phyloP scores from a whole-genome alignment of 2,329 filamentous ascomycete genomes.

The Sporothrix brunneoviolacea region DNA sequence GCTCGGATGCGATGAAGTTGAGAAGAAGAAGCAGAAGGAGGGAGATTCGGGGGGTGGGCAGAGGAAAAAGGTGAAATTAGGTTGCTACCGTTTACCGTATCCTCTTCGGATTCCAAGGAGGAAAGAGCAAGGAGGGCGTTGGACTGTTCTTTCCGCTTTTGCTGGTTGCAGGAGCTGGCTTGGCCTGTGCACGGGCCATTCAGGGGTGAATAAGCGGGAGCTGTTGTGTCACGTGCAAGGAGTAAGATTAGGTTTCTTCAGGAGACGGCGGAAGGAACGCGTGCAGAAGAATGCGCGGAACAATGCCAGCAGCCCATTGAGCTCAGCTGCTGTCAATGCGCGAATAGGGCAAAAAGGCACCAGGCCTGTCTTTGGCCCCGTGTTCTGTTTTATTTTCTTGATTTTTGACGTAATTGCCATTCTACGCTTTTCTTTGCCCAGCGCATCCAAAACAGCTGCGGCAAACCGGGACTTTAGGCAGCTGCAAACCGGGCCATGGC shows the following conservation, averaged over 20 bases:
- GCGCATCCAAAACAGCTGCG: constrained; percentile 3
- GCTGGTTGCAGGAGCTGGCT: constrained; percentile 15
- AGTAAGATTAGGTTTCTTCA: constrained; percentile 6
- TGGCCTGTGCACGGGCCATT: constrained; percentile 17
- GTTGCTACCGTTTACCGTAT: constrained; percentile 17
- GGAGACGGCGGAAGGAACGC: constrained; percentile 1
- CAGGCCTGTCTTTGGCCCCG: background rate
- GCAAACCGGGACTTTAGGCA: constrained; percentile 7
- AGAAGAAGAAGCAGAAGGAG: constrained; percentile 5
- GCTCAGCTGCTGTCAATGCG: background rate
- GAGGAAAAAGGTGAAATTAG: constrained; percentile 14
- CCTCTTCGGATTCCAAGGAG: constrained; percentile 15
- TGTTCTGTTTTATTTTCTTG: background rate
- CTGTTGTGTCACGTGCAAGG: constrained; percentile 13
- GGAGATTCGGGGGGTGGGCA: constrained; percentile 10
- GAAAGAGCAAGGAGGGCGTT: constrained; percentile 7
- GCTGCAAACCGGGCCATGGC: constrained; percentile 1
- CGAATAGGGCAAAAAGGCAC: background rate
- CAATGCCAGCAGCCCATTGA: background rate
- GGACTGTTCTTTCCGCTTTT: constrained; percentile 1
- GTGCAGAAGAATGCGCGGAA: constrained; percentile 5
- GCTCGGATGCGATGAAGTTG: constrained; percentile 14
- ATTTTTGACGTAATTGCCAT: background rate
- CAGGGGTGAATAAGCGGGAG: constrained; percentile 16
- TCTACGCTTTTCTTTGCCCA: background rate